Conservation (phyloP, 2,329 filamentous ascomycete species). For the Diaporthe batatas region DNA sequence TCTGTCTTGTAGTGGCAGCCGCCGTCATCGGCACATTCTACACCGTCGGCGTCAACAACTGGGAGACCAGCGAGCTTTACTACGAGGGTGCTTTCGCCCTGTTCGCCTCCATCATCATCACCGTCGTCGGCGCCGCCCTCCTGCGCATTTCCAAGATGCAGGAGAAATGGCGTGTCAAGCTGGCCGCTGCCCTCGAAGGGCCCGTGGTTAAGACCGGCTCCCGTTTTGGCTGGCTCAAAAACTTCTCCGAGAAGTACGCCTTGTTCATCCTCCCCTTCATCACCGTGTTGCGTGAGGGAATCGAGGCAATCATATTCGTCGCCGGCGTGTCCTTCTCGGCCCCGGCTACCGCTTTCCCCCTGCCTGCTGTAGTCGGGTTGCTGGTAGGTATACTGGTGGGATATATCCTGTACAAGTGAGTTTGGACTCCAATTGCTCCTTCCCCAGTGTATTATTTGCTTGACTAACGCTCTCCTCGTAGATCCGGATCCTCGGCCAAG, state of each 20-base stretch:
- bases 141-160: constrained; percentile 81
- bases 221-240: constrained; percentile 45
- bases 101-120: constrained; percentile 78
- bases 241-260: constrained; percentile 77
- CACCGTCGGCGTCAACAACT: constrained; percentile 72
- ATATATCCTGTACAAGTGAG: constrained; percentile 79
- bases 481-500: constrained; percentile 73
- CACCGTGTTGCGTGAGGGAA: constrained; percentile 81
- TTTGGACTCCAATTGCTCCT: not conserved
- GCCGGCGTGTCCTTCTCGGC: constrained; percentile 79
- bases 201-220: constrained; percentile 58
- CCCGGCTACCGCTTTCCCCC: constrained; percentile 77
- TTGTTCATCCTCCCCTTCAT: constrained; percentile 85
- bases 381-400: constrained; percentile 73
- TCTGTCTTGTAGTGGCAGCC: constrained; percentile 75
- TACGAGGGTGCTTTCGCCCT: constrained; percentile 81
- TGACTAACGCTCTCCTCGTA: constrained; percentile 40
- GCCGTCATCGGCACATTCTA: constrained; percentile 82
- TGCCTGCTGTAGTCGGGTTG: constrained; percentile 77
- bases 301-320: constrained; percentile 85
- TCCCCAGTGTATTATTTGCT: not conserved
- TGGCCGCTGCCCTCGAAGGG: constrained; percentile 74
- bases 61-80: constrained; percentile 73
- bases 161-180: constrained; percentile 82
- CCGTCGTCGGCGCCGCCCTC: constrained; percentile 79